A percentile compares a stretch with the other conserved stretches of the same genome.
phyloP scores from a whole-genome alignment of 352 stramenopile genomes.

The Phytophthora cryptogea region DNA sequence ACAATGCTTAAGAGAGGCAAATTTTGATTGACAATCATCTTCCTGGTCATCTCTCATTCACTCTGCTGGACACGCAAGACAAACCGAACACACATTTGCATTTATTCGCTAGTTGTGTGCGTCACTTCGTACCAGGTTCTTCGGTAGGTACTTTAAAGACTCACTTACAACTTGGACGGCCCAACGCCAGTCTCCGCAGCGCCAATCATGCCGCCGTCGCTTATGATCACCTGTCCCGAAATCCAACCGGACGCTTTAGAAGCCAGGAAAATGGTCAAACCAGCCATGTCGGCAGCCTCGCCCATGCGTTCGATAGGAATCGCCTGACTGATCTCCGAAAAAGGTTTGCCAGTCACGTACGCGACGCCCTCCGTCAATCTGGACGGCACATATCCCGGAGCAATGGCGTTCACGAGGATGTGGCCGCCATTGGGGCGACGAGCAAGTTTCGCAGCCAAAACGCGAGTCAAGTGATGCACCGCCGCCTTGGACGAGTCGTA shows the following conservation, averaged over 20 bases:
- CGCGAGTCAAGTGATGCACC: constrained; percentile 93
- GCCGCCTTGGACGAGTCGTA: constrained; percentile 96
- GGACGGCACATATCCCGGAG: constrained; percentile 91
- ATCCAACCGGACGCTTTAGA: constrained; percentile 91
- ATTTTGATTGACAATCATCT: no score
- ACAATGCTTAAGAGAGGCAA: no score
- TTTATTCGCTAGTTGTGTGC: no score
- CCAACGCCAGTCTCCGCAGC: constrained; percentile 53
- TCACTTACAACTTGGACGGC: constrained; percentile 20
- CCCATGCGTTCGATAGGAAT: constrained; percentile 89
- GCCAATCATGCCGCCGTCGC: constrained; percentile 88
- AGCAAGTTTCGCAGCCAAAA: constrained; percentile 91
- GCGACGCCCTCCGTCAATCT: constrained; percentile 89
- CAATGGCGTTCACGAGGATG: constrained; percentile 96
- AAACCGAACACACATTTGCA: no score
- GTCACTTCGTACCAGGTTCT: no score
- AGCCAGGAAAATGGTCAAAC: constrained; percentile 91
- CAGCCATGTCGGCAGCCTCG: constrained; percentile 91
- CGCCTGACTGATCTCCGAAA: constrained; percentile 64
- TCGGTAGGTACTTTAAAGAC: no score
- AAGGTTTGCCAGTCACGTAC: constrained; percentile 43
- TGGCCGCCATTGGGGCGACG: constrained; percentile 72
- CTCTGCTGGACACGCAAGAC: no score
- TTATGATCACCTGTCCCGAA: constrained; percentile 90
- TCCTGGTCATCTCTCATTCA: no score